Percentiles rank a stretch among this genome's conserved stretches.
Evolutionary conservation across 2,329 filamentous ascomycete species (phyloP).

Genomic region (Ophioceras dolichostomum): DNA sequence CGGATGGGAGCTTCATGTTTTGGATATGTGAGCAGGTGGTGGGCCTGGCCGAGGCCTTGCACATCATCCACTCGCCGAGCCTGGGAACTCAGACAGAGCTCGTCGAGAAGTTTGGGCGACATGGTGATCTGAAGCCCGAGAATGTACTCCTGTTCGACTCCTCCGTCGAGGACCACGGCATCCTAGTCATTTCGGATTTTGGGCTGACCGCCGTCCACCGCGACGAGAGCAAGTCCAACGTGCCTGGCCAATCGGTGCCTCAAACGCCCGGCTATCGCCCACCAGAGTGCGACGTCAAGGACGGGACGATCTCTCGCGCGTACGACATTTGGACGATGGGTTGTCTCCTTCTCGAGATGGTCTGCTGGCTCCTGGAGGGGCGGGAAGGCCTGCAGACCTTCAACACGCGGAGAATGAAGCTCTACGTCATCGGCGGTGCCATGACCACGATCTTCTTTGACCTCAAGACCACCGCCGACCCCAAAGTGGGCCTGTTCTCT

Average conservation of each 20-base stretch:
- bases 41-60: slow-evolving; percentile 7
- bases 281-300: slow-evolving; percentile 7
- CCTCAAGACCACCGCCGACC: neutral
- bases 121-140: slow-evolving; percentile 12
- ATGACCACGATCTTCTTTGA: slow-evolving; percentile 1
- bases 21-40: slow-evolving; percentile 8
- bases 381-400: neutral
- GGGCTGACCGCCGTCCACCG: slow-evolving; percentile 6
- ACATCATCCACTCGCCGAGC: slow-evolving; percentile 6
- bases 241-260: neutral
- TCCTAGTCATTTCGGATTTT: slow-evolving; percentile 4
- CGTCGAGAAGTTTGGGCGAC: neutral
- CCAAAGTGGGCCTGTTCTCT: neutral
- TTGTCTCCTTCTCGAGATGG: slow-evolving; percentile 11
- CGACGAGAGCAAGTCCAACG: slow-evolving; percentile 1
- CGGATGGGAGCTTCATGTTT: neutral
- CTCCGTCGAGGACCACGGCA: neutral
- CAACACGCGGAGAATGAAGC: neutral
- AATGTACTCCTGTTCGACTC: slow-evolving; percentile 10
- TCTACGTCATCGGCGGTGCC: no score
- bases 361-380: slow-evolving; percentile 3
- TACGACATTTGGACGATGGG: slow-evolving; percentile 13
- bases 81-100: no score
- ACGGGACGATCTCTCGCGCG: neutral
- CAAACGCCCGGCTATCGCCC: slow-evolving; percentile 3